Percentiles rank a stretch among this genome's conserved stretches.
phyloP scores from a whole-genome alignment of 331 rosid species.

The Telfairia occidentalis region DNA sequence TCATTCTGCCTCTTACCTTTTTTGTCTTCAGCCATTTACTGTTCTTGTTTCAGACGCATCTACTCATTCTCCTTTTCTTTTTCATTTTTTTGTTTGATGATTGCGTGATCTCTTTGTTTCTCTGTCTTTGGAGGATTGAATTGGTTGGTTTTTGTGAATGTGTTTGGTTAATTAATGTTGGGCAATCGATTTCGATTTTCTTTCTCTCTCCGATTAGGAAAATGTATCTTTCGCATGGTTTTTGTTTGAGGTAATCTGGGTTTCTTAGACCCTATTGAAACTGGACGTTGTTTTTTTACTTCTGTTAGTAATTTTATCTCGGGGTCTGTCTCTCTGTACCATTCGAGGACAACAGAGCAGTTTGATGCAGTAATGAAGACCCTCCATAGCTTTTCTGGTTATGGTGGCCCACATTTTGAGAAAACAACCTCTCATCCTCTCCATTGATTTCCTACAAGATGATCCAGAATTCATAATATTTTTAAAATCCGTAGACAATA shows the following conservation, averaged over 20 bases:
- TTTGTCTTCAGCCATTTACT: neutral
- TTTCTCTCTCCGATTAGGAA: neutral
- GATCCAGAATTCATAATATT: neutral
- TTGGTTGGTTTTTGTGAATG: neutral
- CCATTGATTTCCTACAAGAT: neutral
- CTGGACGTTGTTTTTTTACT: neutral
- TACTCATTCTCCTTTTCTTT: neutral
- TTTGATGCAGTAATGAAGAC: neutral
- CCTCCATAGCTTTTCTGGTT: neutral
- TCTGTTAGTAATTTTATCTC: neutral
- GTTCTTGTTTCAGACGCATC: too few relatives aligned
- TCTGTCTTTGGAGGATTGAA: neutral
- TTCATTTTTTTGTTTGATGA: neutral
- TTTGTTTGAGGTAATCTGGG: neutral
- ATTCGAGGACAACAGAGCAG: neutral
- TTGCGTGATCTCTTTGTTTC: neutral
- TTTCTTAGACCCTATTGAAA: neutral
- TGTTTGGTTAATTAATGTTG: neutral
- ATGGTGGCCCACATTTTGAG: slow-evolving; percentile 4
- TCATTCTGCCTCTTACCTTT: neutral
- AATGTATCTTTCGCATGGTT: neutral
- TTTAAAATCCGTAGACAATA: neutral
- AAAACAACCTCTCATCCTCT: neutral
- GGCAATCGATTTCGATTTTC: neutral
- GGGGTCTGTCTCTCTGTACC: neutral